phyloP scores from a whole-genome alignment of 2,329 filamentous ascomycete genomes.

The Aureobasidium vineae region DNA sequence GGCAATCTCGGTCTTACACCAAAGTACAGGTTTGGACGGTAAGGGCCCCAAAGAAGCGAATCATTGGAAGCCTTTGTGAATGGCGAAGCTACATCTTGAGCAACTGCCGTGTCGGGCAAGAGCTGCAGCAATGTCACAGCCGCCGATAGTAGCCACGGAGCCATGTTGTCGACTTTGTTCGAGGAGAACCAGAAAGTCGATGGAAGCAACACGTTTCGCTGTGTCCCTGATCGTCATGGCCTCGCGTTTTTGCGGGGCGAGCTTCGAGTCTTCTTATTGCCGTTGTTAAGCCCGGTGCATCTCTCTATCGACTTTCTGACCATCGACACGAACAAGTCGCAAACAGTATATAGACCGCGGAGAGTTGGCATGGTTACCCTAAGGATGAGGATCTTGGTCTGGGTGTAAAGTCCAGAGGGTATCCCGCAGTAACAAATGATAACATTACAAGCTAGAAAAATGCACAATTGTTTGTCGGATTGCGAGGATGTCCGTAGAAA shows the following conservation, averaged over 20 bases:
- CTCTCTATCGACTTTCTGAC: too few relatives aligned
- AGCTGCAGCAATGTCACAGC: conserved; percentile 26
- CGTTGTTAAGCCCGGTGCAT: neutral
- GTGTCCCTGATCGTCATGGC: conserved; percentile 17
- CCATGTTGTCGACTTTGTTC: conserved; percentile 6
- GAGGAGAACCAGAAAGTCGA: neutral
- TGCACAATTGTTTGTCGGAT: too few relatives aligned
- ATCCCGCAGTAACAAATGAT: too few relatives aligned
- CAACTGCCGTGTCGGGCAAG: conserved; percentile 8
- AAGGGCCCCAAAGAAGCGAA: conserved; percentile 92
- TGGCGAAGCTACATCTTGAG: conserved; percentile 31
- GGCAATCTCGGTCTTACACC: conserved; percentile 79
- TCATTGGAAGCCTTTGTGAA: conserved; percentile 63
- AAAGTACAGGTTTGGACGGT: conserved; percentile 92
- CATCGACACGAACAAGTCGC: too few relatives aligned
- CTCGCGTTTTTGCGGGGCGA: conserved; percentile 19
- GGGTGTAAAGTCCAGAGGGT: too few relatives aligned
- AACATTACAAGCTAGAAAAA: too few relatives aligned
- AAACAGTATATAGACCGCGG: too few relatives aligned
- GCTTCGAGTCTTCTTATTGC: neutral
- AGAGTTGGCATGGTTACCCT: too few relatives aligned
- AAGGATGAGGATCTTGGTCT: too few relatives aligned
- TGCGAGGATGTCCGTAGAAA: too few relatives aligned
- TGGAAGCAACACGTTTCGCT: conserved; percentile 20
- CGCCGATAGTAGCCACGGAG: conserved; percentile 25